Conservation (phyloP, 108 stramenopile genomes). For the Pseudonitzschia multiseries region DNA sequence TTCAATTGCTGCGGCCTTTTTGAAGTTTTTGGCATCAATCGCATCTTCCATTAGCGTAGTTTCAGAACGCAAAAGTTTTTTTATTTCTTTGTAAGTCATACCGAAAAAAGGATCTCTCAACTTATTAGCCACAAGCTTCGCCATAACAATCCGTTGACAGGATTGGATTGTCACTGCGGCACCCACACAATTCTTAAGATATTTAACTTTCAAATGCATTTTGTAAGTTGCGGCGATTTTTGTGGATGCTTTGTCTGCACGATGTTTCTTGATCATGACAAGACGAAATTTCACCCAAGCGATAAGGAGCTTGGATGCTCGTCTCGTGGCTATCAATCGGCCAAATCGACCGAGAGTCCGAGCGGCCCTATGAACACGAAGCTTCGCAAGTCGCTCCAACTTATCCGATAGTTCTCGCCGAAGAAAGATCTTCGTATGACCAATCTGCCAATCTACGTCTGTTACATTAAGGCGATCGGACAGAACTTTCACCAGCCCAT, state of each 20-base stretch:
- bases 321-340: conserved; percentile 41
- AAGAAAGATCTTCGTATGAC: conserved; percentile 87
- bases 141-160: conserved; percentile 45
- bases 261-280: conserved; percentile 45
- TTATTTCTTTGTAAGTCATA: conserved; percentile 67
- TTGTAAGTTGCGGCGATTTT: conserved; percentile 57
- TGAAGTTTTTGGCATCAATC: conserved; percentile 66
- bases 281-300: conserved; percentile 70
- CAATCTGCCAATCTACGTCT: conserved; percentile 90
- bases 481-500: conserved; percentile 67
- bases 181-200: conserved; percentile 30
- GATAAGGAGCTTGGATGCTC: conserved; percentile 54
- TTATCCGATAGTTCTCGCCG: conserved; percentile 81
- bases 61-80: conserved; percentile 51
- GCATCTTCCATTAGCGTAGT: conserved; percentile 59
- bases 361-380: conserved; percentile 68
- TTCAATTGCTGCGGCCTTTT: conserved; percentile 66
- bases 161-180: conserved; percentile 59
- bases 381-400: conserved; percentile 73
- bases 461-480: conserved; percentile 76
- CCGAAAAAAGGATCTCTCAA: conserved; percentile 78
- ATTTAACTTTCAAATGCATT: conserved; percentile 31
- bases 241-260: conserved; percentile 41
- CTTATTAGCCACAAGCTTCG: conserved; percentile 39
- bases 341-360: conserved; percentile 68